Evolutionary conservation across 257 asterid genomes (phyloP).

Genomic region (Solanum paucissectum): DNA sequence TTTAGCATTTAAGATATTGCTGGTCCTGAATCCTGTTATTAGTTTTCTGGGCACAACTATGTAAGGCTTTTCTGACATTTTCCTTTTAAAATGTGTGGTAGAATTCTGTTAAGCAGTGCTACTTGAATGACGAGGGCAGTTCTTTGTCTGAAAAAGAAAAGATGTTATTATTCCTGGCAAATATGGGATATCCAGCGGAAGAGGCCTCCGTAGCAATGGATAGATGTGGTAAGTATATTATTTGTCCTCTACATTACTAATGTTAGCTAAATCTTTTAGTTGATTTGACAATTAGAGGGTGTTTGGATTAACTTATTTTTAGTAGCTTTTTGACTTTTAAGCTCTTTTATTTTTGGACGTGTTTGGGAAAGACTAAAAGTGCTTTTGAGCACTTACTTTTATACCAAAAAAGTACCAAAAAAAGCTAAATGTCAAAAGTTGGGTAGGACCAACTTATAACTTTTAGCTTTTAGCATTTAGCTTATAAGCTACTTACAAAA

Average conservation of each 20-base stretch:
- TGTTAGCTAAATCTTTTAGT: not conserved
- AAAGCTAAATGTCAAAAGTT: not conserved
- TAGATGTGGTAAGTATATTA: slow-evolving; percentile 29
- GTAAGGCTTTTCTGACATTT: not conserved
- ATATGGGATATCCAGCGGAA: slow-evolving; percentile 35
- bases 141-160: slow-evolving; percentile 14
- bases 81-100: not conserved
- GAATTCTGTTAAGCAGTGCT: not conserved
- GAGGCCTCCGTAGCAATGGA: slow-evolving; percentile 38
- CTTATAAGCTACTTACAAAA: not conserved
- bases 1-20: not conserved
- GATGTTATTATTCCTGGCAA: slow-evolving; percentile 9
- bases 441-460: not conserved
- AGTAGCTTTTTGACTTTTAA: not conserved
- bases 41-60: not conserved
- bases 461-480: not conserved
- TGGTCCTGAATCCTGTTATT: not conserved
- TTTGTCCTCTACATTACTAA: not conserved
- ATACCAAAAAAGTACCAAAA: not conserved
- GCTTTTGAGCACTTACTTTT: not conserved
- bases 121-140: slow-evolving; percentile 10
- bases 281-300: not conserved
- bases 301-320: not conserved
- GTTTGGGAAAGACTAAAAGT: not conserved
- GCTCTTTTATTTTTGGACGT: not conserved